Evolutionary conservation across 371 early-diverging fungal genomes (phyloP).

Genomic region (Mucor piriformis): DNA sequence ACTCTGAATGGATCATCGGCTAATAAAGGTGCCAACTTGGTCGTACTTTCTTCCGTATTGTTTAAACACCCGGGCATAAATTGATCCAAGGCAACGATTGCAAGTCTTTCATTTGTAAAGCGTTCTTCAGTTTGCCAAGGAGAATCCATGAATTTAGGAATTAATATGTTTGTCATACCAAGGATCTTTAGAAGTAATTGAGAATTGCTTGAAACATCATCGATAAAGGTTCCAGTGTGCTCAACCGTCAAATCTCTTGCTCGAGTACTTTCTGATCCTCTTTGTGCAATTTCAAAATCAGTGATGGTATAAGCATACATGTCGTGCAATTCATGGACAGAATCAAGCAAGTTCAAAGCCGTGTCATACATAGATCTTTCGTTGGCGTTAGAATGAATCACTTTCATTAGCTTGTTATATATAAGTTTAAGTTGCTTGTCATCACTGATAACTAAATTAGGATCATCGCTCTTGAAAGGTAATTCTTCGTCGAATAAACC

Average conservation of each 20-base stretch:
- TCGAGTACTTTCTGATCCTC: constrained; percentile 48
- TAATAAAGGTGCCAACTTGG: constrained; percentile 51
- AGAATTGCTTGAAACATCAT: constrained; percentile 58
- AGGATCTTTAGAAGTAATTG: constrained; percentile 66
- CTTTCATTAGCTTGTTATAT: constrained; percentile 31
- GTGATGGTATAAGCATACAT: constrained; percentile 69
- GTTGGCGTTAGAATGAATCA: constrained; percentile 12
- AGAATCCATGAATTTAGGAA: constrained; percentile 35
- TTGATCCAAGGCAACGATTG: constrained; percentile 14
- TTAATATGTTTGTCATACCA: constrained; percentile 51
- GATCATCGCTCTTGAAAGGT: constrained; percentile 23
- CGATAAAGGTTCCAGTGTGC: constrained; percentile 61
- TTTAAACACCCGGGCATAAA: constrained; percentile 18
- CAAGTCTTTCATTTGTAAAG: constrained; percentile 22
- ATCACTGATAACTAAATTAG: constrained; percentile 25
- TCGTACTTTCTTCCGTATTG: not conserved
- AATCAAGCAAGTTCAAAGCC: constrained; percentile 14
- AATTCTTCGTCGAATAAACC: constrained; percentile 25
- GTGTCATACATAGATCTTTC: not conserved
- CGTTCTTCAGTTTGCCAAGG: constrained; percentile 32
- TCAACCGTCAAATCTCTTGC: constrained; percentile 44
- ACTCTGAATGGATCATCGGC: constrained; percentile 67
- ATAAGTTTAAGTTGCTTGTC: constrained; percentile 27
- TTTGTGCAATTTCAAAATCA: constrained; percentile 67
- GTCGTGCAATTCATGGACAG: constrained; percentile 36